Evolutionary conservation across 331 rosid species (phyloP).

Genomic region (Cydonia oblonga): DNA sequence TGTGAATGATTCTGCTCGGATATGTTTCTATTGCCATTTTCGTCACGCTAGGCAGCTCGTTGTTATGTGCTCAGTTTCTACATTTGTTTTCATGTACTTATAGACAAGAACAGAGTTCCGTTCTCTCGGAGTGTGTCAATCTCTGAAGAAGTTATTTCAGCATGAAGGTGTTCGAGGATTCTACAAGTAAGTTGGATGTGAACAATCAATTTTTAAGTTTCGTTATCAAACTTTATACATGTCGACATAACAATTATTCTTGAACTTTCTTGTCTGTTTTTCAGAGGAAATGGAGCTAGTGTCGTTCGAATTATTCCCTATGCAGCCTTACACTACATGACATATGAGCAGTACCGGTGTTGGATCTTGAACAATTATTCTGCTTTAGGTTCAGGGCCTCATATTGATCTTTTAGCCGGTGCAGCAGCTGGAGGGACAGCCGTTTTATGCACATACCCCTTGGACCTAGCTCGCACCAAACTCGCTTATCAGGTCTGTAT

Average conservation of each 20-base stretch:
- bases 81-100: neutral
- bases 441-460: conserved; percentile 80
- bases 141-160: conserved; percentile 60
- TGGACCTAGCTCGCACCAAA: conserved; percentile 94
- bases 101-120: conserved; percentile 85
- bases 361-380: conserved; percentile 69
- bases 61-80: neutral
- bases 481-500: conserved; percentile 85
- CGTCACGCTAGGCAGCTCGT: neutral
- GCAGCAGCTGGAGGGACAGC: conserved; percentile 95
- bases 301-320: conserved; percentile 80
- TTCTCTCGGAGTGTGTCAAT: conserved; percentile 61
- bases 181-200: conserved; percentile 53
- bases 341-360: conserved; percentile 80
- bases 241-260: neutral
- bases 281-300: conserved; percentile 96
- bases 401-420: conserved; percentile 91
- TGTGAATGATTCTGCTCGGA: neutral
- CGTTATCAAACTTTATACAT: neutral
- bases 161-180: conserved; percentile 78
- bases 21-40: neutral
- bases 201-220: neutral
- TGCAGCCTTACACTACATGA: conserved; percentile 95
- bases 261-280: conserved; percentile 11
- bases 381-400: conserved; percentile 66